Conservation (phyloP, 148 eudicot species). For the Amaranthus palmeri region DNA sequence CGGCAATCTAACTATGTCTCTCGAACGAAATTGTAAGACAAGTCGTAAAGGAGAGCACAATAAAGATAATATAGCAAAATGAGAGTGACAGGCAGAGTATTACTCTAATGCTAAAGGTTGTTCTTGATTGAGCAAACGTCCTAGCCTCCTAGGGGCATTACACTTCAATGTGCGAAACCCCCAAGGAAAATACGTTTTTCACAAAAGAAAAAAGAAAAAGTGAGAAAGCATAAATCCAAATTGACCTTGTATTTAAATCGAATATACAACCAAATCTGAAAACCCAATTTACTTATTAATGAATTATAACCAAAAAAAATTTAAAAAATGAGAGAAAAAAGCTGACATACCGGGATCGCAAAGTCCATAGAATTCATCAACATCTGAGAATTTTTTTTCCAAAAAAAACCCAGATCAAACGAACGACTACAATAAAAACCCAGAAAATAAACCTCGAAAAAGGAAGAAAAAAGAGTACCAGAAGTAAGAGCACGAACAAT, state of each 20-base stretch:
- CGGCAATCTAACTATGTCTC: no score
- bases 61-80: no score
- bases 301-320: constrained; percentile 4
- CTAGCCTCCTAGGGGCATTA: no score
- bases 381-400: constrained; percentile 41
- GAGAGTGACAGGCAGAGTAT: no score
- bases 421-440: constrained; percentile 16
- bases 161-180: no score
- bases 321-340: background rate
- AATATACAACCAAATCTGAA: constrained; percentile 12
- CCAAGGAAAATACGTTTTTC: no score
- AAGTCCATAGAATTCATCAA: constrained; percentile 80
- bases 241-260: background rate
- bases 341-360: constrained; percentile 79
- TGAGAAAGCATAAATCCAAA: constrained; percentile 4
- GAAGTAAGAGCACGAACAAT: constrained; percentile 80
- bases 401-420: constrained; percentile 33
- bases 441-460: constrained; percentile 4
- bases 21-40: no score
- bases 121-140: no score
- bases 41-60: no score
- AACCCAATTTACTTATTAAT: background rate
- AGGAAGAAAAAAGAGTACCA: constrained; percentile 25
- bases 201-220: background rate
- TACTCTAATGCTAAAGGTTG: no score